These are phyloP conservation scores for Aspergillus puulaauensis DNA, from an alignment of 2,329 filamentous ascomycete genomes.

Conservation along the genomic window DNA sequence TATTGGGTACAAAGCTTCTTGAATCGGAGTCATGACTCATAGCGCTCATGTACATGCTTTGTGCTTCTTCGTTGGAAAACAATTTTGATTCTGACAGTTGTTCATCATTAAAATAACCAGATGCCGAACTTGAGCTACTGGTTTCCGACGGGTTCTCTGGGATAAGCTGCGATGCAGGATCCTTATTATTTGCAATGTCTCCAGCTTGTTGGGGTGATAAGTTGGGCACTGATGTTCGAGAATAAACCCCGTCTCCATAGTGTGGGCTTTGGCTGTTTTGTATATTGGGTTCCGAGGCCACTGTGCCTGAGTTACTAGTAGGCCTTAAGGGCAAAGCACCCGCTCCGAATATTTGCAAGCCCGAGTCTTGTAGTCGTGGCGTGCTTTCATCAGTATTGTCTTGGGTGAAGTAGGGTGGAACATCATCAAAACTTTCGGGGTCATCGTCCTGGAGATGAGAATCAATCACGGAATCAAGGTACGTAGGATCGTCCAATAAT, in stretches of 20 bases:
- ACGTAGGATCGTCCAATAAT: conserved; percentile 37
- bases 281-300: neutral
- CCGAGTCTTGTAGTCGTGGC: conserved; percentile 17
- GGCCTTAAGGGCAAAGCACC: conserved; percentile 4
- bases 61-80: conserved; percentile 51
- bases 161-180: conserved; percentile 10
- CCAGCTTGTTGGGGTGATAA: neutral
- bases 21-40: conserved; percentile 45
- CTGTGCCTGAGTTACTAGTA: neutral
- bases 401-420: conserved; percentile 11
- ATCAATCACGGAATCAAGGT: conserved; percentile 39
- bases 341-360: conserved; percentile 9
- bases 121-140: conserved; percentile 24
- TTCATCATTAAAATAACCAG: conserved; percentile 24
- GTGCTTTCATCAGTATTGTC: conserved; percentile 17
- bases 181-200: neutral
- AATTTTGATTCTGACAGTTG: conserved; percentile 46
- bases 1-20: conserved; percentile 31
- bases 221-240: conserved; percentile 2
- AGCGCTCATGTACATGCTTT: conserved; percentile 57
- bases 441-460: conserved; percentile 36
- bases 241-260: neutral
- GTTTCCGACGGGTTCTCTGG: conserved; percentile 23
- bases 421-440: conserved; percentile 23
- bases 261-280: neutral